A percentile compares a stretch with the other conserved stretches of the same genome.
These are phyloP conservation scores for Hypholoma fasciculare DNA, from an alignment of 768 basidiomycete genomes.

Conservation along the genomic window DNA sequence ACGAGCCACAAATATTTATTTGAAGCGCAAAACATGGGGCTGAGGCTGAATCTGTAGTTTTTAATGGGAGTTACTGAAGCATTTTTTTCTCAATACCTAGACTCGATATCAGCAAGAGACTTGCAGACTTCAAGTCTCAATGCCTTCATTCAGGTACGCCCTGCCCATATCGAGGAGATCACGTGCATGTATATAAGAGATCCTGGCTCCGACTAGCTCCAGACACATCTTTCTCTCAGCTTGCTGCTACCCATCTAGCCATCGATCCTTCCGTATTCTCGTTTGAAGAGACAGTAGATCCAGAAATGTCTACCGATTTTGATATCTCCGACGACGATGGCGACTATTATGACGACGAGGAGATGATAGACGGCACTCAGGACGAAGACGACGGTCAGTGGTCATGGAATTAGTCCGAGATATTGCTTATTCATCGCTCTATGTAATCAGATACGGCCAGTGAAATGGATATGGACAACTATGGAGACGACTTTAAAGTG, in stretches of 20 bases:
- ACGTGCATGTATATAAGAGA: conserved; percentile 3
- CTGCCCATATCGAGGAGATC: not conserved
- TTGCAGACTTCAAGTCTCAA: no score
- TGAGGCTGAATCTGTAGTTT: no score
- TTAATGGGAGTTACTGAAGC: no score
- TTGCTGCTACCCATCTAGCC: conserved; percentile 2
- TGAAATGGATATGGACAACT: conserved; percentile 71
- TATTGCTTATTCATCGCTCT: not conserved
- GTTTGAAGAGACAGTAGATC: not conserved
- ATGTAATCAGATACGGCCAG: conserved; percentile 39
- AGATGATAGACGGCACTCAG: conserved; percentile 67
- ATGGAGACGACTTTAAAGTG: conserved; percentile 64
- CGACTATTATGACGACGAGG: conserved; percentile 70
- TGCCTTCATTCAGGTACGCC: no score
- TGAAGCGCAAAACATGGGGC: no score
- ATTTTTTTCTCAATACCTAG: no score
- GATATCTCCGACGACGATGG: conserved; percentile 70
- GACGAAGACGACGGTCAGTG: conserved; percentile 47
- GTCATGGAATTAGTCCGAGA: not conserved
- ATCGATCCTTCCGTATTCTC: conserved; percentile 2
- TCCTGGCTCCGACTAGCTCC: conserved; percentile 3
- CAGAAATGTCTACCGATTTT: conserved; percentile 57
- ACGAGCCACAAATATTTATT: no score
- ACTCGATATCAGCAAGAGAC: no score
- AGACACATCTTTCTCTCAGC: conserved; percentile 1